Percentiles rank a stretch among this genome's conserved stretches.
These are phyloP conservation scores for Yamadazyma epiphylla DNA, from an alignment of 1,139 yeast genomes.

Conservation along the genomic window DNA sequence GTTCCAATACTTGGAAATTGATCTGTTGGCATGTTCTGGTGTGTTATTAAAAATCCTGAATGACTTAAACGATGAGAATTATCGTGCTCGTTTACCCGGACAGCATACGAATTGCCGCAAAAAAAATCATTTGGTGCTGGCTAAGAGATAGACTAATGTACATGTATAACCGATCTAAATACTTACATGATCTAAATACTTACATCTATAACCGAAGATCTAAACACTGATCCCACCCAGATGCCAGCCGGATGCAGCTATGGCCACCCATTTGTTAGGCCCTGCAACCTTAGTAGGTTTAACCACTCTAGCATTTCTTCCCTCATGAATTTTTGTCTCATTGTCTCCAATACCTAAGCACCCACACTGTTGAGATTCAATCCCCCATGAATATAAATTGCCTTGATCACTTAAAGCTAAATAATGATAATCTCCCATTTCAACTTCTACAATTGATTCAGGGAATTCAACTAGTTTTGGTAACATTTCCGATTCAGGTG, in stretches of 20 bases:
- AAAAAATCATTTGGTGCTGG: no score
- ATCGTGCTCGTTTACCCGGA: background rate
- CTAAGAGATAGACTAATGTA: no score
- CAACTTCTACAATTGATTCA: constrained; percentile 48
- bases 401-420: constrained; percentile 63
- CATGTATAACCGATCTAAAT: background rate
- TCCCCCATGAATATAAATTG: constrained; percentile 65
- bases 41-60: background rate
- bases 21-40: constrained; percentile 2
- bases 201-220: background rate
- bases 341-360: constrained; percentile 62
- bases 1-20: constrained; percentile 6
- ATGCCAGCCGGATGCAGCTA: constrained; percentile 83
- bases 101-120: no score
- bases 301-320: constrained; percentile 27
- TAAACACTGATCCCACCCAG: constrained; percentile 44
- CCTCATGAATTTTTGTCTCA: constrained; percentile 27
- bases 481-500: constrained; percentile 41
- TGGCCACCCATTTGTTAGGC: constrained; percentile 37
- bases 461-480: constrained; percentile 18
- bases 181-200: no score
- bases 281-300: constrained; percentile 41
- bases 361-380: constrained; percentile 61
- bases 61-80: constrained; percentile 5
- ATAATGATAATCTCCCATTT: constrained; percentile 72